Percentiles rank a stretch among this genome's conserved stretches.
phyloP scores from a whole-genome alignment of 75 land plant species.

The Azolla pinnata region DNA sequence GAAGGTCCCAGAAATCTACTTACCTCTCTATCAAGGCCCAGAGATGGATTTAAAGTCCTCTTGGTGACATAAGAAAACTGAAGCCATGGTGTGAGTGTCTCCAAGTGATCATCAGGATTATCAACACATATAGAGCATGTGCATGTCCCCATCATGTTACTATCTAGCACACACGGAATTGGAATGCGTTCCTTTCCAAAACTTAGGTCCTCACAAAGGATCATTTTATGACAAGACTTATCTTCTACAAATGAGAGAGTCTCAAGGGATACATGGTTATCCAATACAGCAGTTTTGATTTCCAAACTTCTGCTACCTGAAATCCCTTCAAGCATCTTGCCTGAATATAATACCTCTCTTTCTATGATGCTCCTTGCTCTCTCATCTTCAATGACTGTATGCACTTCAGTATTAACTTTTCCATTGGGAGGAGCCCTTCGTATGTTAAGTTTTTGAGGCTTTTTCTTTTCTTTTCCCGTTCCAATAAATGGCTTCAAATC shows the following conservation, averaged over 20 bases:
- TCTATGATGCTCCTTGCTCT: too few species aligned
- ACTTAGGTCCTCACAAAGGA: constrained; percentile 78
- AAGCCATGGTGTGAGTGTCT: constrained; percentile 53
- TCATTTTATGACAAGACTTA: too few species aligned
- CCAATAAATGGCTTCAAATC: background rate
- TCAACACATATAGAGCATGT: constrained; percentile 22
- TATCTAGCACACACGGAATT: constrained; percentile 72
- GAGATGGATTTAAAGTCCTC: constrained; percentile 62
- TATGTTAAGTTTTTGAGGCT: constrained; percentile 4
- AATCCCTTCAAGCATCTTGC: too few species aligned
- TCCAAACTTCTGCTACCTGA: too few species aligned
- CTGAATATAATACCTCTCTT: too few species aligned
- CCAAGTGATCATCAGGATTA: constrained; percentile 10
- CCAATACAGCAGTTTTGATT: constrained; percentile 46
- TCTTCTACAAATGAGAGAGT: too few species aligned
- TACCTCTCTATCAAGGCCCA: constrained; percentile 65
- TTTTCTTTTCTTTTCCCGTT: background rate
- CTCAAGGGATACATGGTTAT: constrained; percentile 44
- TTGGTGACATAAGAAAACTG: constrained; percentile 62
- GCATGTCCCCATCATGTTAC: constrained; percentile 34
- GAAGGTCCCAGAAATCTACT: too few species aligned
- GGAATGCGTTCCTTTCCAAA: constrained; percentile 72
- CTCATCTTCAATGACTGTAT: too few species aligned
- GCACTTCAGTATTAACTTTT: too few species aligned
- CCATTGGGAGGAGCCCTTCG: constrained; percentile 9